Evolutionary conservation across 2,329 filamentous ascomycete species (phyloP).

Genomic region (Aspergillus eucalypticola): DNA sequence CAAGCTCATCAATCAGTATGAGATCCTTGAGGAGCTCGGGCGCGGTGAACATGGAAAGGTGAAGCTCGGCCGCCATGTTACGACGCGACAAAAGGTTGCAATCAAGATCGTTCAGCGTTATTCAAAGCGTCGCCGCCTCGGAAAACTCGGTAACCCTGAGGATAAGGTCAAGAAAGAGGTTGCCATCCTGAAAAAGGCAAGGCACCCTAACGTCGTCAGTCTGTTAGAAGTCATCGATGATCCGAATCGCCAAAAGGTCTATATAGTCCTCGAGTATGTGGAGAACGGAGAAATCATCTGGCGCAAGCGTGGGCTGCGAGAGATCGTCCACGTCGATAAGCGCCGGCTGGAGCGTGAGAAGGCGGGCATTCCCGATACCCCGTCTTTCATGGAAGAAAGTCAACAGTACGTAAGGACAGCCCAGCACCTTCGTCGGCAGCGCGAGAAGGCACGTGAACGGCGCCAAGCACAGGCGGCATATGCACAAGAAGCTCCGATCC

Average conservation of each 20-base stretch:
- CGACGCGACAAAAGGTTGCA: conserved; percentile 76
- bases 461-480: conserved; percentile 60
- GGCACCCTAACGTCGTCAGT: conserved; percentile 94
- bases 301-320: conserved; percentile 82
- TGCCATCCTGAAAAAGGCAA: conserved; percentile 96
- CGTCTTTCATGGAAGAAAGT: conserved; percentile 47
- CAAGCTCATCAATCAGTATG: conserved; percentile 97
- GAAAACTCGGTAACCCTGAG: conserved; percentile 67
- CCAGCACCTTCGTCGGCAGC: conserved; percentile 43
- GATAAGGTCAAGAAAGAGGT: conserved; percentile 89
- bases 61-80: conserved; percentile 82
- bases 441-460: conserved; percentile 61
- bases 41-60: conserved; percentile 97
- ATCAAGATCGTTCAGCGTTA: conserved; percentile 99
- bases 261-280: conserved; percentile 94
- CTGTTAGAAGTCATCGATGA: conserved; percentile 97
- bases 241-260: conserved; percentile 93
- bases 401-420: conserved; percentile 43
- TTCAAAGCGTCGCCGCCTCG: conserved; percentile 89
- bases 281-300: conserved; percentile 92
- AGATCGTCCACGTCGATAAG: conserved; percentile 81
- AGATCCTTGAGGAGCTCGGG: conserved; percentile 93
- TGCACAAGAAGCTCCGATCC: conserved; percentile 53
- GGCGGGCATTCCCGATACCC: conserved; percentile 74
- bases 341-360: conserved; percentile 71